Evolutionary conservation across 768 basidiomycete genomes (phyloP).

Genomic region (Boletus edulis): DNA sequence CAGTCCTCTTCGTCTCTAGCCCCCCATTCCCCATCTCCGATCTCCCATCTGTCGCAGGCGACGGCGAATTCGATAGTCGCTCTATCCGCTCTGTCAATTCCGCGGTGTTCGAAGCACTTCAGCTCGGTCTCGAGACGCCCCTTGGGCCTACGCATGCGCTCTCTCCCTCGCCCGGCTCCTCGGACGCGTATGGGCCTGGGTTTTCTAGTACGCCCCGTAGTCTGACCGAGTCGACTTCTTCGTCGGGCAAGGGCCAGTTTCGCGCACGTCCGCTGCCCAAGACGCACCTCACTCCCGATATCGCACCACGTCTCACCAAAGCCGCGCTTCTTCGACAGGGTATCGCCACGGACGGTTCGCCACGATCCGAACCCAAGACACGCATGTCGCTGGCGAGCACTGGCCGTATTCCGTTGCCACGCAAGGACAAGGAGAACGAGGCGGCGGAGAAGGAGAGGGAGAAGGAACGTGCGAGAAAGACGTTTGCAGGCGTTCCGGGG

Average conservation of each 20-base stretch:
- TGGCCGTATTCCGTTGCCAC: slow-evolving; percentile 27
- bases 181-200: slow-evolving; percentile 19
- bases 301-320: slow-evolving; percentile 73
- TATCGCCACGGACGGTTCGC: slow-evolving; percentile 37
- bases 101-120: slow-evolving; percentile 45
- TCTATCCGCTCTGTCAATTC: slow-evolving; percentile 46
- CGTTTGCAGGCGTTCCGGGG: slow-evolving; percentile 77
- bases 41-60: slow-evolving; percentile 46
- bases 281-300: slow-evolving; percentile 60
- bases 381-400: slow-evolving; percentile 36
- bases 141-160: slow-evolving; percentile 39
- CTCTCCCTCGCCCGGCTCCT: slow-evolving; percentile 35
- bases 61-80: slow-evolving; percentile 33
- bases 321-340: slow-evolving; percentile 75
- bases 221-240: slow-evolving; percentile 30
- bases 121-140: slow-evolving; percentile 38
- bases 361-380: slow-evolving; percentile 16
- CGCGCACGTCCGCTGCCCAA: slow-evolving; percentile 66
- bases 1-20: slow-evolving; percentile 75
- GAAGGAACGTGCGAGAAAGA: slow-evolving; percentile 59
- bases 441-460: slow-evolving; percentile 52
- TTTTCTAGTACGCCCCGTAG: slow-evolving; percentile 29
- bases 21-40: slow-evolving; percentile 75
- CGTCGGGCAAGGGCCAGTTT: slow-evolving; percentile 52
- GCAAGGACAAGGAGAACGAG: slow-evolving; percentile 27